Base-by-base conservation (phyloP, 164 flowering plant genomes). In the Piper longum region DNA sequence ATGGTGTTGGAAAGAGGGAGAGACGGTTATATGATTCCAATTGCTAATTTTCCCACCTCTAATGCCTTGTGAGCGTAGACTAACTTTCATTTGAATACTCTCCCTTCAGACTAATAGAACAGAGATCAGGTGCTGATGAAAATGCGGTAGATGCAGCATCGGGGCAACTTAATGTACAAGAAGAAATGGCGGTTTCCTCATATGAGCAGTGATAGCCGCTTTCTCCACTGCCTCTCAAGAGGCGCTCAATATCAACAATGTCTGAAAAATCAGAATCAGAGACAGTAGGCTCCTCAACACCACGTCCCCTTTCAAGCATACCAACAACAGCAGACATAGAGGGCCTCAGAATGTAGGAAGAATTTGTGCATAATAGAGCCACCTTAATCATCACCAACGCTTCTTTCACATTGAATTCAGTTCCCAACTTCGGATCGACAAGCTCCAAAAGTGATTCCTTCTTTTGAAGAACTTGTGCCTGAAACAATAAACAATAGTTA, bases 311-410 rank as follows among this genome's bases (percentile, higher is more conserved):
- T 61, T 89, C 85, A 4, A 89, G 82, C 97, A 89, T 89, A 43
- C 79, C 75, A 67, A 85, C 85, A 0, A 72, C 91, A 12, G 79
- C 77, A 18, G 95, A 84, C 91, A 89, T 89, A n/a, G 76, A 0
- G n/a, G 97, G 97, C 63, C 97, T 78, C 5, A 82, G 79, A 56
- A 81, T 67, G 8, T 91, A 88, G 65, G 91, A 85, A 5, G 85
- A 83, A 62, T 84, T 85, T 19, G 90, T 74, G 85, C 97, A 89
- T 12, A 89, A 61, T n/a, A 89, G 79, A 51, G 79, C 83, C 51
- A 89, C 5, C 56, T 78, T 77, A 19, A 89, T 62, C 83, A 84
- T 82, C 57, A 75, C 72, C 75, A 73, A 41, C 26, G 81, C 95
- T 71, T 87, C 91, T 56, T 81, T 70, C 26, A 72, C 44, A 0